Evolutionary conservation across 495 filamentous ascomycete genomes (phyloP), one percentile per base, ranked within the genome.

Genomic region (Hapsidospora chrysogenum): DNA sequence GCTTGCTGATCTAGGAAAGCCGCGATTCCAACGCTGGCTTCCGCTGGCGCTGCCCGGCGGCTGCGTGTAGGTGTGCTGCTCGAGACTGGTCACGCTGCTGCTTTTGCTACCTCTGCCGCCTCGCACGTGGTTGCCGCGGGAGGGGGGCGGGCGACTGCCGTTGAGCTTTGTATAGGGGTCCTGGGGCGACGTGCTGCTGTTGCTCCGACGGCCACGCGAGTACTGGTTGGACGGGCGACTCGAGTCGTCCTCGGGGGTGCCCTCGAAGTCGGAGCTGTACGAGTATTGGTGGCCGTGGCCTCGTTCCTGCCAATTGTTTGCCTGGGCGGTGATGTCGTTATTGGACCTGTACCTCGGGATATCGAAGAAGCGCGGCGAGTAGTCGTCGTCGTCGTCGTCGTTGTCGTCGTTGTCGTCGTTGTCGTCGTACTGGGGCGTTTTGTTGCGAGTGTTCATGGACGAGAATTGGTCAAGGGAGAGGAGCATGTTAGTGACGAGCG

Each of bases 401-500:
- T 52, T 16, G 37, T 57, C 41, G 43, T 57, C 40, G 48, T 51
- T 45, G 50, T 49, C 15, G 54, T 39, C 4, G 48, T 49, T 8
- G 44, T 15, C 38, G 23, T 35, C 30, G 20, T 7, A 4, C 14
- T 16, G 32, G 4, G 31, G 30, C 18, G 45, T 46, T 13, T 9
- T 20, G 9, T 19, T 19, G 32, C 9, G 5, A 6, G 9, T 19
- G 20, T 17, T 34, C 4, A 69, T 64, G 38, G 70, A 59, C 9
- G 67, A 70, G 49, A 84, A 70, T 58, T 82, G 78, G 54, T 92
- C 84, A 39, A 95, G 70, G 13, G 86, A 92, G 20, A 85, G 67
- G 9, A 95, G 70, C 74, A 95, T 84, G 47, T 92, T 86, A 53
- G 86, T 80, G 29, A 95, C 79, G 31, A 95, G 74, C 16, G 85